A percentile compares a stretch with the other conserved stretches of the same genome.
These are phyloP conservation scores for Orychophragmus violaceus DNA, from an alignment of 345 rosid species.

Conservation along the genomic window DNA sequence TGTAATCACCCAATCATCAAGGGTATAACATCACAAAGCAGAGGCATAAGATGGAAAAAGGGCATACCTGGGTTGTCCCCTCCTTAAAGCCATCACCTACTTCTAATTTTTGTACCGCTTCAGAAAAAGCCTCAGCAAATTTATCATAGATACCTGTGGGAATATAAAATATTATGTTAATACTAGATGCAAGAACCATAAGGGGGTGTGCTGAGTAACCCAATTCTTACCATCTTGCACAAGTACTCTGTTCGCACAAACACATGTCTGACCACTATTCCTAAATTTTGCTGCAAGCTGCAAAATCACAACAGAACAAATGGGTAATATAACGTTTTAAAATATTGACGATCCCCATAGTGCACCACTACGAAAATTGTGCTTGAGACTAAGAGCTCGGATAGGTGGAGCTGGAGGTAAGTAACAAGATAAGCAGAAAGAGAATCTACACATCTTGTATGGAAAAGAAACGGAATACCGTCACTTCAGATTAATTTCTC, in stretches of 20 bases:
- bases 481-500: not conserved
- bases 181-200: conserved; percentile 3
- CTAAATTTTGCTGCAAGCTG: conserved; percentile 97
- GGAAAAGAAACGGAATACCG: not conserved
- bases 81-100: conserved; percentile 95
- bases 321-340: not conserved
- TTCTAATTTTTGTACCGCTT: conserved; percentile 75
- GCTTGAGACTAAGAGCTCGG: not conserved
- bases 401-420: not conserved
- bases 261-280: conserved; percentile 96
- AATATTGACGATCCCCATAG: not conserved
- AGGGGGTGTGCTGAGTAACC: conserved; percentile 4
- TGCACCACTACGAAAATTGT: not conserved
- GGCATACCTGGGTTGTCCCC: conserved; percentile 62
- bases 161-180: not conserved
- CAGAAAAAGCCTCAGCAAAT: conserved; percentile 77
- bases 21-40: not conserved
- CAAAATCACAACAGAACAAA: conserved; percentile 28
- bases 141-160: conserved; percentile 84
- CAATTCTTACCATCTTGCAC: conserved; percentile 84
- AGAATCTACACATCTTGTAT: not conserved
- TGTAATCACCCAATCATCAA: not conserved
- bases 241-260: conserved; percentile 82
- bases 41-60: not conserved
- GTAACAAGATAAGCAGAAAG: not conserved